phyloP scores from a whole-genome alignment of 805 yeast species.

The Yamadazyma kitorensis region DNA sequence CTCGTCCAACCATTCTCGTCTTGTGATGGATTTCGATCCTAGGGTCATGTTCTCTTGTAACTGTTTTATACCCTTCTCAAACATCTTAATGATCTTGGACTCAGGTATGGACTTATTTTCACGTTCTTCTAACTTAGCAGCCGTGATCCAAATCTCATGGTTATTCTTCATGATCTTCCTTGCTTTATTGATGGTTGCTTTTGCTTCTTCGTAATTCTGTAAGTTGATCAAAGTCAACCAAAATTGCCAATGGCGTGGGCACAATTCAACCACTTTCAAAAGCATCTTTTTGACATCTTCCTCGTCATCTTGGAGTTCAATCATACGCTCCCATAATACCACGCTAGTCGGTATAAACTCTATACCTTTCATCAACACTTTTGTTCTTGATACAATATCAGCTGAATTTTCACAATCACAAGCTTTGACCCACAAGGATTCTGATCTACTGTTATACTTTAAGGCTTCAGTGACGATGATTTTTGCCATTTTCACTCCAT shows the following conservation, averaged over 20 bases:
- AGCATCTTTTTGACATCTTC: constrained; percentile 53
- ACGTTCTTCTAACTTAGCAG: constrained; percentile 59
- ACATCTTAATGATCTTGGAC: constrained; percentile 45
- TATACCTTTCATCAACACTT: constrained; percentile 68
- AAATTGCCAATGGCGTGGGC: constrained; percentile 61
- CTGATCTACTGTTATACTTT: constrained; percentile 50
- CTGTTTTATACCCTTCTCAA: constrained; percentile 48
- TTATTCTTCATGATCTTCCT: constrained; percentile 50
- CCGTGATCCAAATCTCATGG: constrained; percentile 64
- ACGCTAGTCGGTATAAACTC: constrained; percentile 58
- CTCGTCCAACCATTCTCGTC: constrained; percentile 52
- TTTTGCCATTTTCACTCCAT: constrained; percentile 45
- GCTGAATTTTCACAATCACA: constrained; percentile 52
- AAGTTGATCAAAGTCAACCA: constrained; percentile 60
- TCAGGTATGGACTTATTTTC: constrained; percentile 46
- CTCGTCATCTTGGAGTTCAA: constrained; percentile 55
- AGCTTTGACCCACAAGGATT: constrained; percentile 73
- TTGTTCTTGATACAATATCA: constrained; percentile 49
- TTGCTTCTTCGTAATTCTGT: constrained; percentile 48
- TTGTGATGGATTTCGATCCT: constrained; percentile 9
- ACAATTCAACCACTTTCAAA: constrained; percentile 61
- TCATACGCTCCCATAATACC: constrained; percentile 66
- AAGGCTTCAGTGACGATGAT: constrained; percentile 66
- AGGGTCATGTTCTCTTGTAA: constrained; percentile 20
- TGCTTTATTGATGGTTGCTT: constrained; percentile 55